These are phyloP conservation scores for Talaromyces sp. DNA, from an alignment of 2,329 filamentous ascomycete species.

Conservation along the genomic window DNA sequence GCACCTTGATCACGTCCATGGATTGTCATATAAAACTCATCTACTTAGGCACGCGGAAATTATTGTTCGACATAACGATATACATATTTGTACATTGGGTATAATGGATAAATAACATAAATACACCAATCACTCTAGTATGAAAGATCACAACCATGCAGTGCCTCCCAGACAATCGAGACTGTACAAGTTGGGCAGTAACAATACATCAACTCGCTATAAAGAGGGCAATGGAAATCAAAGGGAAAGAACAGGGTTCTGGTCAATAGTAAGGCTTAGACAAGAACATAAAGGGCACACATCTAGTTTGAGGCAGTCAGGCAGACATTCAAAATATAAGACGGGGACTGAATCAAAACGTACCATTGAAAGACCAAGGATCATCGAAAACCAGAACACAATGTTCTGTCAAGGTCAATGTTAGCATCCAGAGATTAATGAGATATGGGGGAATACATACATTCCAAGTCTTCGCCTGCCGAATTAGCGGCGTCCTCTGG, in stretches of 20 bases:
- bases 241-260: too few species aligned
- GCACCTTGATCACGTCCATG: background rate
- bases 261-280: constrained; percentile 31
- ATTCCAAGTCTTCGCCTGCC: constrained; percentile 73
- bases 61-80: background rate
- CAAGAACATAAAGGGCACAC: constrained; percentile 59
- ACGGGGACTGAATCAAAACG: constrained; percentile 29
- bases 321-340: constrained; percentile 12
- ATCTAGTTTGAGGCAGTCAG: constrained; percentile 40
- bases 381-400: constrained; percentile 90
- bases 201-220: background rate
- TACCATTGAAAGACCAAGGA: constrained; percentile 77
- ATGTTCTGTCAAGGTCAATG: constrained; percentile 56
- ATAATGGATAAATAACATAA: background rate
- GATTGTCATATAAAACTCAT: background rate
- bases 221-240: background rate
- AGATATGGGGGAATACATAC: constrained; percentile 30
- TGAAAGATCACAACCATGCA: background rate
- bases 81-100: constrained; percentile 1
- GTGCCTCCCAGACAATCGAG: background rate
- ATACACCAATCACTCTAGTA: background rate
- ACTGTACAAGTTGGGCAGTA: background rate
- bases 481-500: constrained; percentile 75
- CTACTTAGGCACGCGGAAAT: background rate
- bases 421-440: constrained; percentile 13